These are phyloP conservation scores for Xylaria sp. DNA, from an alignment of 2,329 filamentous ascomycete genomes.

Conservation along the genomic window DNA sequence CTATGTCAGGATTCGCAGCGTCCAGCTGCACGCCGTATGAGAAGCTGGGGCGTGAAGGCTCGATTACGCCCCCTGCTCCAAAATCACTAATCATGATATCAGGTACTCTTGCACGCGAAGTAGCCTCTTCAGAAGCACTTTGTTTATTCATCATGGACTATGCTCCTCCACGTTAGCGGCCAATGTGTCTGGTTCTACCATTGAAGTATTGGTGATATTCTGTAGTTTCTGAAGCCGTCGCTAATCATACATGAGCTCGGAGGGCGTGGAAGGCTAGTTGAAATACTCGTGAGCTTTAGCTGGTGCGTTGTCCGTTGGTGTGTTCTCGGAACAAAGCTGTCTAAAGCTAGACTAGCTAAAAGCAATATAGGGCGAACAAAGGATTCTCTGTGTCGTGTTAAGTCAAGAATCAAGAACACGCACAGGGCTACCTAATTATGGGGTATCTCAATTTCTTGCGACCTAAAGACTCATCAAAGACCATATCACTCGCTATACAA, in stretches of 20 bases:
- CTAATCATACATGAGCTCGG: neutral
- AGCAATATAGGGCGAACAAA: conserved; percentile 8
- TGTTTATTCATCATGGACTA: conserved; percentile 1
- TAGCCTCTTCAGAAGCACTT: neutral
- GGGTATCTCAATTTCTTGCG: too few species aligned
- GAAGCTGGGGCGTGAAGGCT: conserved; percentile 24
- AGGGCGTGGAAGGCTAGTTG: too few species aligned
- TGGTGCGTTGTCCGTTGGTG: neutral
- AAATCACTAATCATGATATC: neutral
- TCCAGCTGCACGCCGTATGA: conserved; percentile 30
- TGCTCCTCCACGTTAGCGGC: neutral
- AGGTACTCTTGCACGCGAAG: neutral
- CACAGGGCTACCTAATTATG: too few species aligned
- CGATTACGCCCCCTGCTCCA: neutral
- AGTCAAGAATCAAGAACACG: too few species aligned
- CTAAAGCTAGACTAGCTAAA: conserved; percentile 1
- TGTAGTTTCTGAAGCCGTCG: neutral
- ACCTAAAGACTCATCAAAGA: too few species aligned
- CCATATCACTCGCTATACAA: too few species aligned
- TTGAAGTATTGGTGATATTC: neutral
- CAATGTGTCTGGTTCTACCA: neutral
- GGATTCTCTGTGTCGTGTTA: neutral
- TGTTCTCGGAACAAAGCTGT: neutral
- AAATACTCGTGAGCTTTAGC: too few species aligned
- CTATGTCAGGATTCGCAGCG: conserved; percentile 5